Evolutionary conservation across 140 eudicot species (phyloP), one percentile per base, ranked within the genome.

Genomic region (Erigeron philadelphicus): DNA sequence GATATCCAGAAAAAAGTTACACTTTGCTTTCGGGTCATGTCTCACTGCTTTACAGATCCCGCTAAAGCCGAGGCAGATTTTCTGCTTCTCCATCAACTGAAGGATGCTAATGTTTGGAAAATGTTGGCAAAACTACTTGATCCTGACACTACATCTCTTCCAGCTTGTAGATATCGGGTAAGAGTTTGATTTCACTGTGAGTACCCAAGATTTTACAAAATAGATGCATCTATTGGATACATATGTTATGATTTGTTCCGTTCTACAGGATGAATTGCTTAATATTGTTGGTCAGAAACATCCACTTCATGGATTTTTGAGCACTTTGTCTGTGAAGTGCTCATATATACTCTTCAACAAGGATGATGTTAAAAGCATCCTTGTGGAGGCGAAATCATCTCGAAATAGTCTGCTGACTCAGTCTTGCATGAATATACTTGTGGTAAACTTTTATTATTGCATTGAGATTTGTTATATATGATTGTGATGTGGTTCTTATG

Each of bases 371-470:
- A 93, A 85, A 80, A 90, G 89, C 80, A 76, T 93, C 75, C 78
- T 93, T 68, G 76, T 65, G n/a, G 95, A 84, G 84, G 78, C 79
- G 45, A 93, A 86, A 80, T 65, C 88, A 63, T 74, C 90, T 50
- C 85, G 75, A 78, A 79, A 64, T 68, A 77, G 73, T 38, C 75
- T 83, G 41, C 71, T 75, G 42, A 63, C 79, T 69, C 79, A 89
- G 82, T 83, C 98, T 70, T 85, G 95, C 95, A 82, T 89, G 85
- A 84, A 88, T 82, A 63, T 89, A 45, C 90, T 93, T 47, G 95
- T 83, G 96, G 98, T 93, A 85, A 70, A 46, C 8, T 72, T 15
- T 43, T 53, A 10, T 57, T 46, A 45, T 61, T 48, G 9, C 19
- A 17, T 46, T 48, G 25, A 38, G 9, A 12, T 70, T 53, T 25